Percentiles rank a stretch among this genome's conserved stretches.
These are phyloP conservation scores for Solanum okadae DNA, from an alignment of 257 asterid genomes.

Conservation along the genomic window DNA sequence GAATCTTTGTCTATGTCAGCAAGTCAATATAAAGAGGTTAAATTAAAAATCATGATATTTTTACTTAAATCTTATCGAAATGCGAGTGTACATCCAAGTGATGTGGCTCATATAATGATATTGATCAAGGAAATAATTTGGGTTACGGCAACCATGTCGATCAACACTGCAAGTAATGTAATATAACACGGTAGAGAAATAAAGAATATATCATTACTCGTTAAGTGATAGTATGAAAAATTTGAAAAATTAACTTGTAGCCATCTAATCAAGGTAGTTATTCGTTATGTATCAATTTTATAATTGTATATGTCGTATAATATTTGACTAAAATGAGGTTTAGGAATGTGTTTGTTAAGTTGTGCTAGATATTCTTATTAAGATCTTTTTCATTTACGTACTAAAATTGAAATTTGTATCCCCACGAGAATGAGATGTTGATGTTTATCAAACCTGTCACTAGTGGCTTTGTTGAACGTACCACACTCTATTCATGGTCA, in stretches of 20 bases:
- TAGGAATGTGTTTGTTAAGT: constrained; percentile 35
- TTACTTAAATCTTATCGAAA: not conserved
- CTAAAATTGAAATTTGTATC: not conserved
- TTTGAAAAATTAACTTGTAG: not conserved
- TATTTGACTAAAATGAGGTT: not conserved
- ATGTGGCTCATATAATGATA: not conserved
- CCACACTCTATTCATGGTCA: not conserved
- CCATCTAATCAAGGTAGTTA: not conserved
- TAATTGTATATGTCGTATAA: not conserved
- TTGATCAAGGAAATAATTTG: not conserved
- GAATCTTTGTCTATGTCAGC: not conserved
- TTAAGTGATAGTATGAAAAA: not conserved
- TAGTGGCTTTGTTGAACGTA: not conserved
- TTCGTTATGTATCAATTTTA: not conserved
- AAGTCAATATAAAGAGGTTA: not conserved
- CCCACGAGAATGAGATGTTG: constrained; percentile 3
- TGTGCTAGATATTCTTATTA: not conserved
- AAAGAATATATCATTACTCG: not conserved
- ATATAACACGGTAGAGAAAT: not conserved
- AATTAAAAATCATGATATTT: not conserved
- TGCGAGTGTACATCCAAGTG: not conserved
- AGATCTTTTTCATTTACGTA: not conserved
- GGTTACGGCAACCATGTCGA: not conserved
- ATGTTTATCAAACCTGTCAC: not conserved
- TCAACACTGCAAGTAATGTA: not conserved